Conservation (phyloP, 2,329 filamentous ascomycete genomes). For the Stemphylium beticola region DNA sequence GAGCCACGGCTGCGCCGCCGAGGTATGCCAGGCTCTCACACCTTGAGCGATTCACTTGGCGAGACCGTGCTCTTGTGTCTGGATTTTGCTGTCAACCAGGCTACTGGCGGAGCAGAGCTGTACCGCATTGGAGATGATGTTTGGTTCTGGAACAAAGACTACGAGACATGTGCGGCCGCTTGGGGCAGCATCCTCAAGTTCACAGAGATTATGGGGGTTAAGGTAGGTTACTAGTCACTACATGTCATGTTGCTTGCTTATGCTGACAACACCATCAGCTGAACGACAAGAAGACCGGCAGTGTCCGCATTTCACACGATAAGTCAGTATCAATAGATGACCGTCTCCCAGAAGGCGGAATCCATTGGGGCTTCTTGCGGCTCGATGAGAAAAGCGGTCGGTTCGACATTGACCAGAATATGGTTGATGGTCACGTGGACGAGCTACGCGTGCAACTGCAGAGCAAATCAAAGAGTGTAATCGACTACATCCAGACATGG, state of each 20-base stretch:
- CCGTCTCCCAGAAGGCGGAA: slow-evolving; percentile 36
- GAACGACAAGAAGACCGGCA: slow-evolving; percentile 52
- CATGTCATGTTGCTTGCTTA: background rate
- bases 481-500: slow-evolving; percentile 39
- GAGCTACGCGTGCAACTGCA: slow-evolving; percentile 40
- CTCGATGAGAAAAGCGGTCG: slow-evolving; percentile 33
- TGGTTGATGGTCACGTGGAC: slow-evolving; percentile 40
- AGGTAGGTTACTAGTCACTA: slow-evolving; percentile 23
- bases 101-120: slow-evolving; percentile 50
- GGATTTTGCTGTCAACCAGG: slow-evolving; percentile 54
- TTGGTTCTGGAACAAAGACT: slow-evolving; percentile 56
- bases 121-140: slow-evolving; percentile 59
- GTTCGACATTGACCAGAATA: slow-evolving; percentile 43
- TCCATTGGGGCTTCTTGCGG: slow-evolving; percentile 43
- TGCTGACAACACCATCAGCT: slow-evolving; percentile 31
- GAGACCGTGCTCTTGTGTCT: slow-evolving; percentile 58
- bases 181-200: slow-evolving; percentile 55
- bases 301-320: slow-evolving; percentile 42
- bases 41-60: slow-evolving; percentile 55
- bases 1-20: slow-evolving; percentile 50
- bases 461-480: slow-evolving; percentile 39
- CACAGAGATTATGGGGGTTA: slow-evolving; percentile 51
- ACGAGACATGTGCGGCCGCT: slow-evolving; percentile 49
- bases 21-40: slow-evolving; percentile 56
- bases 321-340: slow-evolving; percentile 22